A percentile compares a stretch with the other conserved stretches of the same genome.
These are phyloP conservation scores for Mycena galericulata DNA, from an alignment of 768 basidiomycete genomes.

Conservation along the genomic window DNA sequence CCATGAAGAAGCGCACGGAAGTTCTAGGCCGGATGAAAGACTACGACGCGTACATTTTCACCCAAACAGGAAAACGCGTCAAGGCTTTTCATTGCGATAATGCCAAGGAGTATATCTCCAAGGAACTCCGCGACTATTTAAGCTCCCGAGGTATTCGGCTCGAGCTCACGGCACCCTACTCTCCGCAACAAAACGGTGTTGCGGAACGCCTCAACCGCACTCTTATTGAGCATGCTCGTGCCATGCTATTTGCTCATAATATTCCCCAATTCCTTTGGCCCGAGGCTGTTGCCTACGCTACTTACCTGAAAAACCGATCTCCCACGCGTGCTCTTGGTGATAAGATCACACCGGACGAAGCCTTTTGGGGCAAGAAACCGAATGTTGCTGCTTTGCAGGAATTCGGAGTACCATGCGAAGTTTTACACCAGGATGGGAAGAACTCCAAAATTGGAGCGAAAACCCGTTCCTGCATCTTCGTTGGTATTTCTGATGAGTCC, in stretches of 20 bases:
- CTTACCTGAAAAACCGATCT: constrained; percentile 39
- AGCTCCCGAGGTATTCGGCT: constrained; percentile 34
- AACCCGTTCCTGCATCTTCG: constrained; percentile 19
- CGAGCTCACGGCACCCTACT: constrained; percentile 11
- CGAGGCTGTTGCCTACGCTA: constrained; percentile 34
- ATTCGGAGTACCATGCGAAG: constrained; percentile 19
- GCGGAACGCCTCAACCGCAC: constrained; percentile 43
- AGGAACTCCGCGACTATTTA: constrained; percentile 27
- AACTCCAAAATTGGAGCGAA: constrained; percentile 9
- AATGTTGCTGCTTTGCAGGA: constrained; percentile 26
- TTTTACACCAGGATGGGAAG: constrained; percentile 8
- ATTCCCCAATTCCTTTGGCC: constrained; percentile 34
- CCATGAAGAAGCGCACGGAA: constrained; percentile 9
- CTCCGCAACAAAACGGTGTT: constrained; percentile 46
- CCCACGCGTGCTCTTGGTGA: constrained; percentile 23
- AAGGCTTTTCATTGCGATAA: constrained; percentile 18
- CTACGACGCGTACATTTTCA: constrained; percentile 11
- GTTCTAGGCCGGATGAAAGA: background rate
- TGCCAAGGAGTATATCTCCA: constrained; percentile 6
- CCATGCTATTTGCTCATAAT: constrained; percentile 35
- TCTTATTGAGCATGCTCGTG: constrained; percentile 35
- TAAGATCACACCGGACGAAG: constrained; percentile 31
- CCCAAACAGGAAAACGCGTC: background rate
- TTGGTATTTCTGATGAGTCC: constrained; percentile 34
- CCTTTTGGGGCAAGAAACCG: constrained; percentile 31